Base-by-base conservation (phyloP, 345 rosid species). In the Eucalyptus globulus region DNA sequence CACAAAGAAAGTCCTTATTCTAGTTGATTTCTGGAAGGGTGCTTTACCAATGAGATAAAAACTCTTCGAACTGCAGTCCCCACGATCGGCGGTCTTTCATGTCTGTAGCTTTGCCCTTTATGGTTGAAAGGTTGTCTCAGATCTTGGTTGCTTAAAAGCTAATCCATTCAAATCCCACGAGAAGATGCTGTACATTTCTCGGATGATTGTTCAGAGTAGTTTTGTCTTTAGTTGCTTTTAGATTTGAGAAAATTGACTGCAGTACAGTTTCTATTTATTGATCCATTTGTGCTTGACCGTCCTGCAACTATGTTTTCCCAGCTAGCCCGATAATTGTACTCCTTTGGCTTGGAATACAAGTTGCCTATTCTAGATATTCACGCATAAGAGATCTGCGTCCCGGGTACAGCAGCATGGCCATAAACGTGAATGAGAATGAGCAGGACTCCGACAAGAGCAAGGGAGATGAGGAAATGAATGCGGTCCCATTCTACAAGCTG, bases 331-430 rank as follows among this genome's bases (percentile, higher is more conserved):
- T 27, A 60, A 27, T 26, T 60, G 31, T 10, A 60, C 67, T 60
- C 31, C 67, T 60, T 60, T 60, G 67, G n/a, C 67, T 60, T 11
- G 67, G 29, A 60, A 26, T 6, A 11, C 0, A 26, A 62, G n/a
- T 62, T 62, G 69, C 69, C n/a, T 0, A 62, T 62, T 27, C 69
- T 62, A 62, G 69, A 62, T 62, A 0, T 62, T 62, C 31, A 13
- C 4, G 34, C 50, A 31, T 49, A 24, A 44, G 50, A 87, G 29
- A 58, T 56, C 49, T 45, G 58, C 58, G 51, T 87, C 34, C 31
- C 31, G 11, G 27, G 34, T 54, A 37, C 34, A 47, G 9, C 19
- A 58, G 21, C 51, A 95, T 94, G 95, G 92, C 89, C 45, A 86
- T 43, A 91, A 88, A 89, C 31, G 31, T 12, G 11, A 90, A 87